Base-by-base conservation (phyloP, 148 eudicot genomes). In the Rhododendron mucronatum region DNA sequence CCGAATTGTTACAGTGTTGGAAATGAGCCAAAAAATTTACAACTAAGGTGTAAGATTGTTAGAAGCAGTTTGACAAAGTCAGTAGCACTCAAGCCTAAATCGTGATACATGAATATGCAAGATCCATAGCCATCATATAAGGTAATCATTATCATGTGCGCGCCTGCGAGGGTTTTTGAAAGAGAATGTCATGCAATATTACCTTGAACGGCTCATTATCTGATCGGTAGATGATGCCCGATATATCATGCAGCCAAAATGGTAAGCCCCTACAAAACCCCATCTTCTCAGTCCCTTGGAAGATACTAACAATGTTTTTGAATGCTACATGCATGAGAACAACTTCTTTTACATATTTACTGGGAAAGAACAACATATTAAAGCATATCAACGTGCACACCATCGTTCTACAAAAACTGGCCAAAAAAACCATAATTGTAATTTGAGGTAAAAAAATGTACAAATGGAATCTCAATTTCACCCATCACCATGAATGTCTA, bases 181-280 rank as follows among this genome's bases (percentile, higher is more conserved):
- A 35, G 7, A 28, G 18, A 5, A 11, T 1, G 7, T 28, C 2
- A 13, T 10, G 86, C 2, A n/a, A 13, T 18, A 80, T 51, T 89
- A 90, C 93, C 85, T 92, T 92, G 83, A 92, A 92, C 0, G 92
- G 92, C 65, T 89, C 89, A 12, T 92, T 92, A 84, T 91, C 91
- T 16, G 92, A 87, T 80, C 94, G 84, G 81, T 88, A 92, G 15
- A 89, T 55, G 83, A 92, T 90, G 86, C 78, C 92, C 67, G 92
- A 91, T 13, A 92, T 74, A 83, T 90, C 89, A 85, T 90, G 93
- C 84, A 92, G 63, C 94, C 94, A 92, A 78, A 91, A 90, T 4
- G 94, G 94, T 81, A 92, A 87, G 51, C 94, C 94, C 82, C 92
- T 90, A 88, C 87, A 88, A 21, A 37, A 87, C 65, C n/a, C 80